phyloP scores from a whole-genome alignment of 108 stramenopile species.

The Fistulifera solaris region DNA sequence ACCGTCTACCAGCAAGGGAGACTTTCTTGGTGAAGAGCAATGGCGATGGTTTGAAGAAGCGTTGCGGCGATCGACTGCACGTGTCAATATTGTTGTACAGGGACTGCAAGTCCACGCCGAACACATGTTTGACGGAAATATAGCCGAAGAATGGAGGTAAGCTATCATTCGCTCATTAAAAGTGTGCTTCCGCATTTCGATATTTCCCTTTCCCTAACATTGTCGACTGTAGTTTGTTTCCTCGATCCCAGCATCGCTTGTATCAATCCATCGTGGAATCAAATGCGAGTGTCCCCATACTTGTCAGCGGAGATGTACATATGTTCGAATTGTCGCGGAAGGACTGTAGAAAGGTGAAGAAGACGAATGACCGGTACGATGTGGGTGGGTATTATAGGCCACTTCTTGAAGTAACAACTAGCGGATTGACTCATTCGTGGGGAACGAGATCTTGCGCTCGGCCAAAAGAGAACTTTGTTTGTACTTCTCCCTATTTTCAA shows the following conservation, averaged over 20 bases:
- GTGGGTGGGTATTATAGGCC: conserved; percentile 1
- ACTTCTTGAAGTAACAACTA: conserved; percentile 68
- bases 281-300: conserved; percentile 41
- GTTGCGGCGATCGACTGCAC: conserved; percentile 34
- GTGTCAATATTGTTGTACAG: conserved; percentile 54
- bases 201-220: not conserved
- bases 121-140: conserved; percentile 41
- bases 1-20: conserved; percentile 11
- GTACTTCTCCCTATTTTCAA: conserved; percentile 12
- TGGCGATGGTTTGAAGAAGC: conserved; percentile 65
- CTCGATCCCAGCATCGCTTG: conserved; percentile 44
- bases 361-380: not conserved
- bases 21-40: conserved; percentile 58
- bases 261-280: conserved; percentile 59
- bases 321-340: conserved; percentile 62
- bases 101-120: conserved; percentile 70
- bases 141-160: conserved; percentile 59
- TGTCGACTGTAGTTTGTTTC: conserved; percentile 19
- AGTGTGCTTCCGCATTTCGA: not conserved
- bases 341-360: conserved; percentile 26
- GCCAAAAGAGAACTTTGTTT: conserved; percentile 18
- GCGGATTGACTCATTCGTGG: conserved; percentile 83
- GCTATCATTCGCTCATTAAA: conserved; percentile 8
- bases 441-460: conserved; percentile 32
- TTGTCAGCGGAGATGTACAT: conserved; percentile 78